Evolutionary conservation across 495 filamentous ascomycete species (phyloP), one percentile per base, ranked within the genome.

Genomic region (Talaromyces proteolyticus): DNA sequence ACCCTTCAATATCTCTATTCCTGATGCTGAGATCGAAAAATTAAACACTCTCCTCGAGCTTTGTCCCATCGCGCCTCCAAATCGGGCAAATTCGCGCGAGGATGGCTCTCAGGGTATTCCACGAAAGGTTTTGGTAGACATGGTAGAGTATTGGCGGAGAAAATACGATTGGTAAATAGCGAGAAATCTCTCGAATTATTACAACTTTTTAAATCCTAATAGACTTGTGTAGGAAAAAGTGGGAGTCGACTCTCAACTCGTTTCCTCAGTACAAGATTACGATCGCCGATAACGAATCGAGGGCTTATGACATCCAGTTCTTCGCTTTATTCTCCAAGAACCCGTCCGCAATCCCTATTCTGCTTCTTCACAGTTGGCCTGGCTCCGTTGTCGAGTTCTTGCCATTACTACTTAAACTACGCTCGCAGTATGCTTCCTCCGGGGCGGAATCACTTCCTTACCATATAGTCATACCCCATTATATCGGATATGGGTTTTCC

Each of bases 301-400:
- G 14, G 29, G 14, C 2, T 14, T 61, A 76, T 25, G 57, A 64
- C 2, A 68, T 88, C 6, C 84, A 87, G 54, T 87, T 87, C 49
- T 66, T 76, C 0, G 84, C 70, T 0, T 58, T 87, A 0, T 84
- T 86, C 54, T 85, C 81, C 0, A 55, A 71, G 50, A 75, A 73
- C 21, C 45, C 60, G 10, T 73, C 81, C 64, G 85, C 83, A 3
- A 62, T 83, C n/a, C 85, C 85, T 0, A 52, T 87, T 8, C 23
- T 83, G 12, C 63, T 86, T 17, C 56, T 82, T 19, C 80, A 84
- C 55, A 80, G 81, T 18, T 84, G 79, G 80, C 81, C 81, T 25
- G 80, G 75, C 68, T 34, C 29, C 29, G 14, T 34, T 14, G 29
- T 34, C 29, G 29, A 34, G 4, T 34, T 34, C 29, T 4, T 34